These are phyloP conservation scores for Sonneratia alba DNA, from an alignment of 345 rosid species.

Conservation along the genomic window DNA sequence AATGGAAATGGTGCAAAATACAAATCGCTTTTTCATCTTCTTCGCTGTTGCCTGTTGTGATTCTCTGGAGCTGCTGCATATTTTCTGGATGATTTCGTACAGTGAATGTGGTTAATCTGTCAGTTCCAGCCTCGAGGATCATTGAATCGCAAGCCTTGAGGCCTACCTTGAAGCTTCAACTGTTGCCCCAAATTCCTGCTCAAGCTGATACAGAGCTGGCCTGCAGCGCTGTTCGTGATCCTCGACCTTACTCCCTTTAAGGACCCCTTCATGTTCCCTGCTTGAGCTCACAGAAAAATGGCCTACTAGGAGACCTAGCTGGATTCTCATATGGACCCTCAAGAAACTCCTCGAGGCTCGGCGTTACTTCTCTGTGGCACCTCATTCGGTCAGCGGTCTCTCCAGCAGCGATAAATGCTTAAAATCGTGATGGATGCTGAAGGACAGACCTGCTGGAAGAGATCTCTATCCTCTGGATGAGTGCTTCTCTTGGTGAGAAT, in stretches of 20 bases:
- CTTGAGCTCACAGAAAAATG: constrained; percentile 5
- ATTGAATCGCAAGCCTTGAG: constrained; percentile 68
- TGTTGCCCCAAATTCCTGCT: constrained; percentile 63
- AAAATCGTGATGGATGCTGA: constrained; percentile 32
- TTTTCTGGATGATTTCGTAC: constrained; percentile 61
- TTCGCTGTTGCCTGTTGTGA: too few relatives aligned
- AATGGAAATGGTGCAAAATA: too few relatives aligned
- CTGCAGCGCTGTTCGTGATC: constrained; percentile 47
- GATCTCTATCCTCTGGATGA: constrained; percentile 44
- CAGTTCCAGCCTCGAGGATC: constrained; percentile 61
- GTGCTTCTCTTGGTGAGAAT: constrained; percentile 31
- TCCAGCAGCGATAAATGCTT: constrained; percentile 46
- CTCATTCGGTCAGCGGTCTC: constrained; percentile 57
- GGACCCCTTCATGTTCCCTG: constrained; percentile 51
- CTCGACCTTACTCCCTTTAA: constrained; percentile 73
- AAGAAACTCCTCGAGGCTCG: constrained; percentile 41
- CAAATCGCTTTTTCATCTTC: too few relatives aligned
- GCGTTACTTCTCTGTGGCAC: constrained; percentile 51
- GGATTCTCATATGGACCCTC: constrained; percentile 41
- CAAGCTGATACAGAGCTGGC: constrained; percentile 63
- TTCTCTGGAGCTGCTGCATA: background rate
- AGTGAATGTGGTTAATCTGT: constrained; percentile 77
- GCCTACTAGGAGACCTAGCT: constrained; percentile 50
- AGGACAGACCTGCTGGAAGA: constrained; percentile 38
- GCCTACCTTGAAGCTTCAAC: constrained; percentile 57